Conservation (phyloP, 2,329 filamentous ascomycete genomes). For the Aspergillus texensis region DNA sequence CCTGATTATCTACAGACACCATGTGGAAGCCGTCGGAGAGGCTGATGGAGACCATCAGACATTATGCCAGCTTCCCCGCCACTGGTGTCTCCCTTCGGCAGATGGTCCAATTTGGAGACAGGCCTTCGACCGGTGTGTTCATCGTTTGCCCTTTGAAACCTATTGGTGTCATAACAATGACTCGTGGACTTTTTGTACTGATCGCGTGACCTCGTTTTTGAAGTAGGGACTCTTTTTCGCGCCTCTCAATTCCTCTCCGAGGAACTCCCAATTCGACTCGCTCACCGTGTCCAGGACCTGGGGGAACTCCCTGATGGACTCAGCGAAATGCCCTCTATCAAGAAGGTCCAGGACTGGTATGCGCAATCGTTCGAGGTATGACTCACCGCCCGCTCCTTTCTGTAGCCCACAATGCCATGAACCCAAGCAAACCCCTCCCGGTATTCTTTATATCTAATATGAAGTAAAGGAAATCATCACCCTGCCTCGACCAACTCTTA, state of each 20-base stretch:
- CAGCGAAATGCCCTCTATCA: slow-evolving; percentile 96
- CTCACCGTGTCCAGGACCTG: slow-evolving; percentile 94
- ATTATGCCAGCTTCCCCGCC: slow-evolving; percentile 95
- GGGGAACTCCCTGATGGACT: slow-evolving; percentile 90
- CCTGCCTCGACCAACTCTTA: slow-evolving; percentile 75
- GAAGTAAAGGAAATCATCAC: slow-evolving; percentile 76
- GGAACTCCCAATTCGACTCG: slow-evolving; percentile 93
- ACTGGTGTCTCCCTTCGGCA: slow-evolving; percentile 95
- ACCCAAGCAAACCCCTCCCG: background rate
- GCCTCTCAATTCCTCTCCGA: slow-evolving; percentile 98
- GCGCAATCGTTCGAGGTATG: slow-evolving; percentile 97
- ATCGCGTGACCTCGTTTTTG: slow-evolving; percentile 13
- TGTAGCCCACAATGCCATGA: background rate
- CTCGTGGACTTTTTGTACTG: slow-evolving; percentile 13
- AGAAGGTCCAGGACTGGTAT: slow-evolving; percentile 96
- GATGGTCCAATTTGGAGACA: slow-evolving; percentile 99
- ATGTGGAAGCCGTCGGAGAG: slow-evolving; percentile 94
- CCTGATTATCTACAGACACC: slow-evolving; percentile 30
- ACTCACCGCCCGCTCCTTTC: slow-evolving; percentile 19
- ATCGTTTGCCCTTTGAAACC: background rate
- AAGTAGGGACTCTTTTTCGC: slow-evolving; percentile 85
- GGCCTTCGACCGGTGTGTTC: slow-evolving; percentile 77
- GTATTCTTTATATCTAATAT: slow-evolving; percentile 24
- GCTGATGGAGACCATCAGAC: slow-evolving; percentile 95
- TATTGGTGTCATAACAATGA: slow-evolving; percentile 2